phyloP scores from a whole-genome alignment of 306 rosid genomes.

The Sphenostylis stenocarpa region DNA sequence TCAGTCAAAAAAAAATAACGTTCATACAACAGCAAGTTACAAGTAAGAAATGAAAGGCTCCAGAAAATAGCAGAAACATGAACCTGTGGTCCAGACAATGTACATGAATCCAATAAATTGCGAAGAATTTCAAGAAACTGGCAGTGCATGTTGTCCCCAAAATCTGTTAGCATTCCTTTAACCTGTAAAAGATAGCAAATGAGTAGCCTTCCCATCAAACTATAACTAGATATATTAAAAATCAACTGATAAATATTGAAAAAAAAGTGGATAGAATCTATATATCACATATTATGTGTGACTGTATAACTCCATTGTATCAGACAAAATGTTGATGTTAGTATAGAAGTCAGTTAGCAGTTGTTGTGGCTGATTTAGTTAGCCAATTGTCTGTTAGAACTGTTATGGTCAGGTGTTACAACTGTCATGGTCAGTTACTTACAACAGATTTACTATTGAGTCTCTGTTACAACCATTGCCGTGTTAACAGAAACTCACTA shows the following conservation, averaged over 20 bases:
- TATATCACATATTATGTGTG: not conserved
- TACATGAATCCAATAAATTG: constrained; percentile 76
- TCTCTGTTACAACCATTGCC: too few species aligned
- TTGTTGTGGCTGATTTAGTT: too few species aligned
- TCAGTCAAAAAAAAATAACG: not conserved
- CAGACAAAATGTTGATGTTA: too few species aligned
- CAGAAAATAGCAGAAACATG: constrained; percentile 21
- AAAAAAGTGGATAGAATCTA: not conserved
- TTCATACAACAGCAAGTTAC: not conserved
- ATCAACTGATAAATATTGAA: constrained; percentile 6
- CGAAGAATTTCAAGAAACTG: constrained; percentile 99
- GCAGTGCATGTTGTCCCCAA: constrained; percentile 92
- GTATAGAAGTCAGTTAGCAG: too few species aligned
- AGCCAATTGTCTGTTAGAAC: too few species aligned
- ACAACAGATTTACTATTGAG: too few species aligned
- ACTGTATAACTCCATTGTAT: too few species aligned
- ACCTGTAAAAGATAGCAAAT: constrained; percentile 54
- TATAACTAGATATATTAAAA: not conserved
- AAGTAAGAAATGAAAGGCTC: constrained; percentile 1
- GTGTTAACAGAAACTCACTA: too few species aligned
- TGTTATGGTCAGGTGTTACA: too few species aligned
- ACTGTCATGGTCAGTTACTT: too few species aligned
- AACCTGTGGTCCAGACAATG: constrained; percentile 92
- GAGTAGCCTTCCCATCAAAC: not conserved
- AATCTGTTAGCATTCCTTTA: constrained; percentile 89